Evolutionary conservation across 2,329 filamentous ascomycete genomes (phyloP).

Genomic region (Cordyceps fumosorosea): DNA sequence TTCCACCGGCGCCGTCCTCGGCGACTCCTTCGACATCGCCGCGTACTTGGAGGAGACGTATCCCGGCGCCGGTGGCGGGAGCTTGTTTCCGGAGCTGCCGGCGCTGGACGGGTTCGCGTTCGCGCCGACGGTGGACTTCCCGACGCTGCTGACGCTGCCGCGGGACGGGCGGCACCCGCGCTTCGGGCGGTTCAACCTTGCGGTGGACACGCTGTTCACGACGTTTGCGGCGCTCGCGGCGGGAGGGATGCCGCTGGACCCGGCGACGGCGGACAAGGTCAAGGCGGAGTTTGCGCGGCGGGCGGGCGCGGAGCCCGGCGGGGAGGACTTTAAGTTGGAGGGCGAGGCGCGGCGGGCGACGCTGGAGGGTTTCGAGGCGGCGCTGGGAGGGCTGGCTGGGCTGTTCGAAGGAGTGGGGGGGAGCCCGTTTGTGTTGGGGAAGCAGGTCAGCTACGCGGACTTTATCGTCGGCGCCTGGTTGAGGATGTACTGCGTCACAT

Average conservation of each 20-base stretch:
- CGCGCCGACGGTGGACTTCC: slow-evolving; percentile 16
- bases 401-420: slow-evolving; percentile 29
- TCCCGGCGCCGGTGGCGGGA: slow-evolving; percentile 36
- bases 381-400: slow-evolving; percentile 35
- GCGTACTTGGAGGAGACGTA: slow-evolving; percentile 49
- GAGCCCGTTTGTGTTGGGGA: slow-evolving; percentile 45
- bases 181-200: slow-evolving; percentile 45
- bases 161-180: slow-evolving; percentile 23
- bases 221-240: slow-evolving; percentile 34
- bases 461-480: slow-evolving; percentile 46
- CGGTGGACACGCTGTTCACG: slow-evolving; percentile 49
- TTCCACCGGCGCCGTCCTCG: slow-evolving; percentile 34
- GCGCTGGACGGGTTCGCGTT: slow-evolving; percentile 33
- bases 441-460: slow-evolving; percentile 44
- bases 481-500: background rate
- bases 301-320: slow-evolving; percentile 35
- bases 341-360: slow-evolving; percentile 34
- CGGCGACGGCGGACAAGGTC: slow-evolving; percentile 34
- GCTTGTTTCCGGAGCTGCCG: slow-evolving; percentile 40
- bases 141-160: slow-evolving; percentile 32
- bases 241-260: slow-evolving; percentile 43
- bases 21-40: slow-evolving; percentile 62
- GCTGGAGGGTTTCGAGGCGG: slow-evolving; percentile 32
- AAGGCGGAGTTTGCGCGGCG: slow-evolving; percentile 44
- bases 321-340: slow-evolving; percentile 34